Evolutionary conservation across 352 stramenopile species (phyloP).

Genomic region (Globisporangium cystogenes): DNA sequence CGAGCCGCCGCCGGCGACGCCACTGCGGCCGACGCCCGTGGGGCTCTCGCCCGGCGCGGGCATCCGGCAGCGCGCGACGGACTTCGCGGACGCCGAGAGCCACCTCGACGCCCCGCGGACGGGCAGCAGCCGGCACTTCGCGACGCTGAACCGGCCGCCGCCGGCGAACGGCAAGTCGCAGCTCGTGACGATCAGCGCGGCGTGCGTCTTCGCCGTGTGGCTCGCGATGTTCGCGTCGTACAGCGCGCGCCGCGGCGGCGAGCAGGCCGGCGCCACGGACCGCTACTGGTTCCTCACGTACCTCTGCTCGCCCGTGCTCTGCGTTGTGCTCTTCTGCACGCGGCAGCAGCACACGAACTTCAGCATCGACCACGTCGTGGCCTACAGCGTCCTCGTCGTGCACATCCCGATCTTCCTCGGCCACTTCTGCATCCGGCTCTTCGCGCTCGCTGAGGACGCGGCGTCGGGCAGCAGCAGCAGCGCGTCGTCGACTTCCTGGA

Average conservation of each 20-base stretch:
- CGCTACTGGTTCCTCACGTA: conserved; percentile 66
- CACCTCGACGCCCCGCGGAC: not conserved
- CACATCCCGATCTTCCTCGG: conserved; percentile 79
- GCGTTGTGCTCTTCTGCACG: conserved; percentile 48
- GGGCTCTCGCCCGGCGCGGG: not conserved
- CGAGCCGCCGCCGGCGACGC: not conserved
- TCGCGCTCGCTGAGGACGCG: conserved; percentile 52
- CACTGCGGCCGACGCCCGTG: not conserved
- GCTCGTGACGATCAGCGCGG: conserved; percentile 36
- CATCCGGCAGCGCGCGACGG: conserved; percentile 13
- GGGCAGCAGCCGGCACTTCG: not conserved
- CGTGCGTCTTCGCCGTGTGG: conserved; percentile 40
- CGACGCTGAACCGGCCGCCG: conserved; percentile 10
- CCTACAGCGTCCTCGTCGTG: conserved; percentile 71
- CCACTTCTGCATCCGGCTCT: conserved; percentile 73
- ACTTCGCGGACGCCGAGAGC: conserved; percentile 6
- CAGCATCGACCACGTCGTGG: conserved; percentile 66
- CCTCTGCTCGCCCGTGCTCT: conserved; percentile 51
- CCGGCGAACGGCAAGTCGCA: conserved; percentile 17
- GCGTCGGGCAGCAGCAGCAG: conserved; percentile 12
- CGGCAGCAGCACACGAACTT: conserved; percentile 28
- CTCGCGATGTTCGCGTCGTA: conserved; percentile 72
- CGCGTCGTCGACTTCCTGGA: no score
- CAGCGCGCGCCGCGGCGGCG: conserved; percentile 23
- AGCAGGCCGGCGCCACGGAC: conserved; percentile 13